A percentile compares a stretch with the other conserved stretches of the same genome.
These are phyloP conservation scores for Xanthoconium purpureum DNA, from an alignment of 768 basidiomycete species.

Conservation along the genomic window DNA sequence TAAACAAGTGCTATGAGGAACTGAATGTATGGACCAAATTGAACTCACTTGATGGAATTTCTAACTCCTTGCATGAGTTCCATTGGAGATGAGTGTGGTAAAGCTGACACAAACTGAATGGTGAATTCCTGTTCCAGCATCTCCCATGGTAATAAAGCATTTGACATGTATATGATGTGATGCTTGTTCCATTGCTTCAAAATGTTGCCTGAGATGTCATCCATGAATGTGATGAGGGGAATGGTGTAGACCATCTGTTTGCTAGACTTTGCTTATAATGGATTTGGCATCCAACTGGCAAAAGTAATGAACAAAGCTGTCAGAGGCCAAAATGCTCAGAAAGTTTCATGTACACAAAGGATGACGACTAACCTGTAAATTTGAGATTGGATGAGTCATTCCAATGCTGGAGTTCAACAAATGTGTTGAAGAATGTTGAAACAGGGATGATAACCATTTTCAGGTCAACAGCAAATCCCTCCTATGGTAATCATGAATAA, in stretches of 20 bases:
- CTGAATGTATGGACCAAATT: not conserved
- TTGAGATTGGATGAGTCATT: not conserved
- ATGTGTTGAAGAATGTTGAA: too few relatives aligned
- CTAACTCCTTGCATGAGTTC: slow-evolving; percentile 17
- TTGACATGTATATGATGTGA: slow-evolving; percentile 30
- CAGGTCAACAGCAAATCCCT: not conserved
- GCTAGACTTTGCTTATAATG: not conserved
- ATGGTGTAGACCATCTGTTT: not conserved
- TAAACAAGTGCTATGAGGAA: not conserved
- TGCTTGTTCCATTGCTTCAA: slow-evolving; percentile 40
- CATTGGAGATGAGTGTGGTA: slow-evolving; percentile 33
- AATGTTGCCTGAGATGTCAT: slow-evolving; percentile 34
- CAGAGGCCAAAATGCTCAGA: not conserved
- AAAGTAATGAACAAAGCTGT: not conserved
- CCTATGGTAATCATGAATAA: not conserved
- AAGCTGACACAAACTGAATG: slow-evolving; percentile 29
- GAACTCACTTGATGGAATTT: slow-evolving; percentile 9
- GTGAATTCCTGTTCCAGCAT: slow-evolving; percentile 32
- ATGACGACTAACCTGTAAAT: slow-evolving; percentile 2
- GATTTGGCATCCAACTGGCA: slow-evolving; percentile 15
- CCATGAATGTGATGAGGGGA: slow-evolving; percentile 30
- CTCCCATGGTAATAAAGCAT: slow-evolving; percentile 22
- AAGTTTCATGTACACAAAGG: too few relatives aligned
- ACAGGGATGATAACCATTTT: too few relatives aligned
- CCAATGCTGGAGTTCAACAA: slow-evolving; percentile 4